Evolutionary conservation across 108 stramenopile species (phyloP).

Genomic region (Cylindrotheca fusiformis): DNA sequence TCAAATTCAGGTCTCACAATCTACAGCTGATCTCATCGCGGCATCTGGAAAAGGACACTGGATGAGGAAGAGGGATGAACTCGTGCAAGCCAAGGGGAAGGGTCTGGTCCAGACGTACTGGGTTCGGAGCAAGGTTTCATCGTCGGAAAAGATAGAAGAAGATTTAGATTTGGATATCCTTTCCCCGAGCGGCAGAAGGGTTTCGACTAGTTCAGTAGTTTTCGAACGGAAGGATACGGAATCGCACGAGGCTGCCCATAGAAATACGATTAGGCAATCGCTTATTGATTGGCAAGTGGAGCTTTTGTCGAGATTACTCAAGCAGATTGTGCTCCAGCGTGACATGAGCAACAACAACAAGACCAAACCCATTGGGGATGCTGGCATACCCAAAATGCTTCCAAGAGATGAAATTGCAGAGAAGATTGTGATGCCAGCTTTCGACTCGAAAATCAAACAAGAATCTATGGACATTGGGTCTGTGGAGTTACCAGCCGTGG

Average conservation of each 20-base stretch:
- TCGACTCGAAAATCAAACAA: conserved; percentile 10
- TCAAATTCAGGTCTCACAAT: conserved; percentile 36
- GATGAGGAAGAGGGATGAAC: conserved; percentile 17
- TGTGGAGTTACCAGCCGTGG: neutral
- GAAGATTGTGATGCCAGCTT: conserved; percentile 19
- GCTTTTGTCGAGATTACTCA: conserved; percentile 22
- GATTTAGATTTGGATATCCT: conserved; percentile 4
- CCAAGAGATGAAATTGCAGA: conserved; percentile 26
- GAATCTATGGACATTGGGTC: neutral
- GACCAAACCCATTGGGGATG: neutral
- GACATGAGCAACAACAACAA: no score
- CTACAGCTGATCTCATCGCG: conserved; percentile 28
- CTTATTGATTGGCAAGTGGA: conserved; percentile 44
- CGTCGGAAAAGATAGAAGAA: neutral
- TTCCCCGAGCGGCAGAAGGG: neutral
- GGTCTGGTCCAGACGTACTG: conserved; percentile 42
- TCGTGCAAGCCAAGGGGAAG: conserved; percentile 40
- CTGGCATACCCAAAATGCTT: neutral
- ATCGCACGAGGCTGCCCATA: neutral
- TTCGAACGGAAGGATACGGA: neutral
- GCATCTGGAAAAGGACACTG: conserved; percentile 35
- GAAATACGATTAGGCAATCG: neutral
- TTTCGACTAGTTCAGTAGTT: conserved; percentile 2
- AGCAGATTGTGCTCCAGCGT: conserved; percentile 23
- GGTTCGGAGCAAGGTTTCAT: conserved; percentile 12